Evolutionary conservation across 768 basidiomycete species (phyloP).

Genomic region (Stropharia rugosoannulata): DNA sequence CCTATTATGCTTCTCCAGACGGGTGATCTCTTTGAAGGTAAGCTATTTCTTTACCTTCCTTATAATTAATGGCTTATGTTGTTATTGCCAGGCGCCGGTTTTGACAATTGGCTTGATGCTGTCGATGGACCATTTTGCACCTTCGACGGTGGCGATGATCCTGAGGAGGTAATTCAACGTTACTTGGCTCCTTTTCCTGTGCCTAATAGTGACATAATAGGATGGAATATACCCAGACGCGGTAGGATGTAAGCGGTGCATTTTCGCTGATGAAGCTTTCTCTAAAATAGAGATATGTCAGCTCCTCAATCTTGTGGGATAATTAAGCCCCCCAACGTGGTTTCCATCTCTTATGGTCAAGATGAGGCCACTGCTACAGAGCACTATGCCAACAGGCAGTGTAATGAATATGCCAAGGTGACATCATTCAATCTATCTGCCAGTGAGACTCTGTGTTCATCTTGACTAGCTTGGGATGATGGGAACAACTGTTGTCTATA

Average conservation of each 20-base stretch:
- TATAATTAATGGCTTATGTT: background rate
- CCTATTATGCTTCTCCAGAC: constrained; percentile 42
- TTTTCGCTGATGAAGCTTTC: background rate
- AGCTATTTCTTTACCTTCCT: background rate
- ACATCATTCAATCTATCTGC: background rate
- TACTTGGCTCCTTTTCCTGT: background rate
- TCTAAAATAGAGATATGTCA: constrained; percentile 4
- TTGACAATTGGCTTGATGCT: constrained; percentile 48
- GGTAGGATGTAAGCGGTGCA: constrained; percentile 15
- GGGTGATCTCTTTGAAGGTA: constrained; percentile 41
- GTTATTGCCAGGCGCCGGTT: constrained; percentile 34
- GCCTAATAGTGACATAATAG: background rate
- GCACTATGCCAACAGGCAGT: constrained; percentile 33
- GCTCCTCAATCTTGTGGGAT: constrained; percentile 38
- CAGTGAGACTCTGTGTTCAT: constrained; percentile 19
- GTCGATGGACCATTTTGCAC: constrained; percentile 44
- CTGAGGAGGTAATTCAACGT: constrained; percentile 22
- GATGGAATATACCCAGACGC: constrained; percentile 23
- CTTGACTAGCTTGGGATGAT: constrained; percentile 29
- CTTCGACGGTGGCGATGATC: constrained; percentile 45
- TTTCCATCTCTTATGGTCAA: constrained; percentile 34
- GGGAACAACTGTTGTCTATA: constrained; percentile 36
- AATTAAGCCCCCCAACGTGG: constrained; percentile 31
- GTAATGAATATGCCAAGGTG: constrained; percentile 32
- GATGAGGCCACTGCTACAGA: constrained; percentile 30